Base-by-base conservation (phyloP, 208 protist species). In the Wallacemonas sp. region DNA sequence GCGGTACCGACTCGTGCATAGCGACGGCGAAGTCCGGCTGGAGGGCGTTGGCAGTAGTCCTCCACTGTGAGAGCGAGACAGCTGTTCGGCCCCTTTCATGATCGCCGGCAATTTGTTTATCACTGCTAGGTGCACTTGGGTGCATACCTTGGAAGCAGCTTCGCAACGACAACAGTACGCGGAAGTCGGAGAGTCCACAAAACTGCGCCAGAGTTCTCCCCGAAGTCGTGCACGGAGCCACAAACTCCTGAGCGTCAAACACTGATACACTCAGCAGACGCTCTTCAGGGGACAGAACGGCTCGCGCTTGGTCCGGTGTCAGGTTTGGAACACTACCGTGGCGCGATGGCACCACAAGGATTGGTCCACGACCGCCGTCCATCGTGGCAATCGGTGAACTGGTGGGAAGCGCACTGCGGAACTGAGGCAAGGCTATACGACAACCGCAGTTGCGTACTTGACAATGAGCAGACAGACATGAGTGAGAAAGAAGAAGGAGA, bases 211-310 rank as follows among this genome's bases (percentile, higher is more conserved):
- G 71, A 0, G 70, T 33, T 30, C 79, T 65, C n/a, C 69, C 8
- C 12, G 79, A 50, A 24, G 73, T 65, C 21, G 46, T 55, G 34
- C 83, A 92, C 4, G 80, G 66, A 27, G 36, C 34, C 19, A 76
- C 71, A 64, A 84, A 88, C 32, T 87, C 77, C 10, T 63, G 41
- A 33, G 89, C 86, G 34, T 95, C 89, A 50, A 95, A 86, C 0
- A 89, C 71, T 19, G 79, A 88, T 2, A 89, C 48, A 52, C 71
- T 72, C 5, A 95, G 41, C 32, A 91, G 46, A 37, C 82, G 69
- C 60, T 95, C 89, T 5, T 85, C 72, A 17, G 72, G 68, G 21
- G 63, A 33, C 12, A 91, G 58, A 76, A 95, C 90, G 0, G 24
- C 61, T n/a, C 78, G 44, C 15, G 66, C 62, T 64, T 93, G 85